Conservation (phyloP, 2,329 filamentous ascomycete genomes). For the Mollisiaceae sp. region DNA sequence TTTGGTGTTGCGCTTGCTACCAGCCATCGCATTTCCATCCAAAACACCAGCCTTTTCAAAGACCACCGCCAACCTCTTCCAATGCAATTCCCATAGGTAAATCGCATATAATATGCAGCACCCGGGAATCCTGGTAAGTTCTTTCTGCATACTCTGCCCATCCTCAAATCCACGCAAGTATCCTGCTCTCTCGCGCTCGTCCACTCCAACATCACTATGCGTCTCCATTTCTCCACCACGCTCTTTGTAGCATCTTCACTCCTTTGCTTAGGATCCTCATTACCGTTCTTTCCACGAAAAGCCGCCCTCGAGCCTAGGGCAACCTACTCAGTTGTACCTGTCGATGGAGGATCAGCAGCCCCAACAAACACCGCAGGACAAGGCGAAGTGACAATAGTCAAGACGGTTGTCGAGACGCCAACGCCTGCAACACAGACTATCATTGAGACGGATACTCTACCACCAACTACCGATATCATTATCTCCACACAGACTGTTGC, state of each 20-base stretch:
- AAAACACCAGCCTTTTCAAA: slow-evolving; percentile 35
- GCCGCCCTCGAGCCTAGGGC: slow-evolving; percentile 31
- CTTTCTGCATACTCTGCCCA: slow-evolving; percentile 25
- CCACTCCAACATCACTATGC: slow-evolving; percentile 34
- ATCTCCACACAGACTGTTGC: slow-evolving; percentile 35
- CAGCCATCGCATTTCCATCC: slow-evolving; percentile 30
- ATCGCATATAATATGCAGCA: slow-evolving; percentile 32
- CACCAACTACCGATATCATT: slow-evolving; percentile 31
- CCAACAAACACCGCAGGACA: slow-evolving; percentile 17
- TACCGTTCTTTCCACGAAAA: slow-evolving; percentile 34
- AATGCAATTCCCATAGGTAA: slow-evolving; percentile 24
- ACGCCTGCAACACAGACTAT: slow-evolving; percentile 34
- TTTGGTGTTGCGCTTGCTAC: slow-evolving; percentile 19
- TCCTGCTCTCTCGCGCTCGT: slow-evolving; percentile 4
- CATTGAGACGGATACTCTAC: slow-evolving; percentile 36
- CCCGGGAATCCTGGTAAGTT: slow-evolving; percentile 25
- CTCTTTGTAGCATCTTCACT: slow-evolving; percentile 38
- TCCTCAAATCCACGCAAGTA: slow-evolving; percentile 20
- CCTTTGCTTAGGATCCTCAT: slow-evolving; percentile 32
- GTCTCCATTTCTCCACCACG: slow-evolving; percentile 33
- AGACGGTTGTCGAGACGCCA: slow-evolving; percentile 36
- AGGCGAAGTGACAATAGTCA: slow-evolving; percentile 26
- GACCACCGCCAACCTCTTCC: slow-evolving; percentile 34
- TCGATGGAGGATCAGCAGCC: slow-evolving; percentile 41
- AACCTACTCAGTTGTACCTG: slow-evolving; percentile 43